Conservation (phyloP, 2,329 filamentous ascomycete genomes). For the Colletotrichum incanum region DNA sequence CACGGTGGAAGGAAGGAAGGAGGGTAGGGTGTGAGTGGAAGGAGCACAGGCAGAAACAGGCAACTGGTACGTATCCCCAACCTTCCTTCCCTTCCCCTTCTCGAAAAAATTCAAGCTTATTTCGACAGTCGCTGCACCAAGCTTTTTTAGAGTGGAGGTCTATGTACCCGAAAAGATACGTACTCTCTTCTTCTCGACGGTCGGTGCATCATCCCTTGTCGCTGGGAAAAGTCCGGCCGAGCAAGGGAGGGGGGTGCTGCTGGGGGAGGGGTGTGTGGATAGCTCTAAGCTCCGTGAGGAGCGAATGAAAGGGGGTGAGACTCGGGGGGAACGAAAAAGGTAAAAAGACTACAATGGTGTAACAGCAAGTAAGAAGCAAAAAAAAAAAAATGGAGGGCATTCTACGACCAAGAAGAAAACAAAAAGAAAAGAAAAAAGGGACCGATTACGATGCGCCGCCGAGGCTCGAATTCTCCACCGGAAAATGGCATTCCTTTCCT, state of each 20-base stretch:
- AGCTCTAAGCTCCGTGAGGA: not conserved
- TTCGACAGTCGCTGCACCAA: constrained; percentile 43
- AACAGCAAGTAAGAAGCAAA: not conserved
- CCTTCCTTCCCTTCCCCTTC: constrained; percentile 29
- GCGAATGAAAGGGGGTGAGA: not conserved
- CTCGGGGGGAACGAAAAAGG: not conserved
- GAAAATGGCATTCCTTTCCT: not conserved
- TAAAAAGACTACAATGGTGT: constrained; percentile 16
- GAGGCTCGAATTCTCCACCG: constrained; percentile 8
- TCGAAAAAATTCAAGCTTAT: constrained; percentile 44
- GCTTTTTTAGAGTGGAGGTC: constrained; percentile 41
- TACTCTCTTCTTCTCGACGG: not conserved
- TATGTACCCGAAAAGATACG: constrained; percentile 22
- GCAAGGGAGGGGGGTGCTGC: not conserved
- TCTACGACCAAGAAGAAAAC: not conserved
- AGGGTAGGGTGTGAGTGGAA: not conserved
- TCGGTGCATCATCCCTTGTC: not conserved
- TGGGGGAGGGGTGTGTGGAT: not conserved
- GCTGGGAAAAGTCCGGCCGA: constrained; percentile 9
- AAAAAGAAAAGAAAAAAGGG: constrained; percentile 8
- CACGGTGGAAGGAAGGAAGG: not conserved
- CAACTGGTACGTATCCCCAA: constrained; percentile 23
- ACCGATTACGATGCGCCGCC: constrained; percentile 28
- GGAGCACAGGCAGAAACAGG: not conserved
- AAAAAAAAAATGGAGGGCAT: not conserved